Conservation (phyloP, 2,329 filamentous ascomycete species). For the Pyrenophora teres region DNA sequence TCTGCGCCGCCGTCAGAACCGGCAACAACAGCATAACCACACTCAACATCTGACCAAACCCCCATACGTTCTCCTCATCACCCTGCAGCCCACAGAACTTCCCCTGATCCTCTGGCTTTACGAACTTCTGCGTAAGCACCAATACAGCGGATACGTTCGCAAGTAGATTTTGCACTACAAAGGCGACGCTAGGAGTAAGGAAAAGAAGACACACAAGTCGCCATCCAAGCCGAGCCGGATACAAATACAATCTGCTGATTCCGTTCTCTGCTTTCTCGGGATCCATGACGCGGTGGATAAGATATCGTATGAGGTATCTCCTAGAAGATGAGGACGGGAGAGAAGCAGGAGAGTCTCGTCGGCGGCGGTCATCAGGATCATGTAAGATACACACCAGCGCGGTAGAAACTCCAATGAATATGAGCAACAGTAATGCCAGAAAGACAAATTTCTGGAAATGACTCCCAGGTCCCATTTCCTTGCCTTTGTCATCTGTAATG, state of each 20-base stretch:
- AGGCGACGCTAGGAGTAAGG: constrained; percentile 34
- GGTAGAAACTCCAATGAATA: constrained; percentile 37
- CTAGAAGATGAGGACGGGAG: background rate
- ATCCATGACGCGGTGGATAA: constrained; percentile 15
- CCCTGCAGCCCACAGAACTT: constrained; percentile 33
- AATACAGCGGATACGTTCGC: constrained; percentile 29
- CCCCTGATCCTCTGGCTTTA: constrained; percentile 20
- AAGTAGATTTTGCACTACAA: constrained; percentile 33
- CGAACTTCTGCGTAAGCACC: constrained; percentile 38
- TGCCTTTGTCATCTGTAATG: constrained; percentile 2
- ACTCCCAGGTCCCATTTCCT: constrained; percentile 10
- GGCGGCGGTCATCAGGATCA: constrained; percentile 16
- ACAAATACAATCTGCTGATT: background rate
- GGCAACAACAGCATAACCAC: constrained; percentile 37
- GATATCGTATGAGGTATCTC: background rate
- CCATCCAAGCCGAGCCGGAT: constrained; percentile 20
- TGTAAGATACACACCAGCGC: constrained; percentile 36
- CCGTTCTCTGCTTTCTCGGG: background rate
- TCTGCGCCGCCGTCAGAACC: constrained; percentile 31
- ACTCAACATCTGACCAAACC: constrained; percentile 40
- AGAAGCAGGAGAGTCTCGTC: constrained; percentile 1
- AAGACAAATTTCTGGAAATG: constrained; percentile 28
- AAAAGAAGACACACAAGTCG: constrained; percentile 30
- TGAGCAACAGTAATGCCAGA: constrained; percentile 32
- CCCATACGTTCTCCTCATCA: constrained; percentile 34